Base-by-base conservation (phyloP, 2,329 filamentous ascomycete genomes). In the Akanthomyces uredinophilus region DNA sequence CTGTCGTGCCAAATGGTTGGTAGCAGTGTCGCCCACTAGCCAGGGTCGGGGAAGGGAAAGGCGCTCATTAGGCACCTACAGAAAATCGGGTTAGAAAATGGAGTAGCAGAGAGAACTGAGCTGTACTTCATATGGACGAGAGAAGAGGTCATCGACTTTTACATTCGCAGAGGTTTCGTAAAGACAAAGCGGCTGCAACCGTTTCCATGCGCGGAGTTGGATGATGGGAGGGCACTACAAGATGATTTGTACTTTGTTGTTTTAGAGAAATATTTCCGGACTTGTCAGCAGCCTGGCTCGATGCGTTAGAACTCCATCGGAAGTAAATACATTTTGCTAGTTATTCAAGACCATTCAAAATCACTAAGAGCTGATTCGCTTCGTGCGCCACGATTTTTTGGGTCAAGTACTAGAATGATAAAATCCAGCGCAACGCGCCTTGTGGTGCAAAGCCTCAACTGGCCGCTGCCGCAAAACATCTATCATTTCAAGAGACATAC, bases 81-180 rank as follows among this genome's bases (percentile, higher is more conserved):
- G 16, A 7, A 27, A 13, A 6, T 54, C 2, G 51, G 16, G 8
- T 8, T n/a, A 4, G 79, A 81, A 67, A 65, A 64, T 14, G 73
- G 74, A 65, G 74, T 72, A 0, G 68, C 65, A 35, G 63, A 68
- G 56, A 65, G 65, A 59, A 67, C 82, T 68, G 77, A 79, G 65
- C 76, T 82, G 75, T 67, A 61, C 6, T 79, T 81, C 37, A 76
- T 82, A 37, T 77, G 73, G 72, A 70, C 70, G 18, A 66, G 80
- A 6, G 62, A 69, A 0, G 79, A 81, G 67, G 68, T 82, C 37
- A 76, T 82, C 44, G 66, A 69, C 13, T 82, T 78, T 76, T 82
- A 82, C 60, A 51, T 71, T 10, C 68, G 78, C 11, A 68, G 77
- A 32, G 80, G 80, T 0, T 82, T 80, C 57, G 37, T 22, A 18